Evolutionary conservation across 2,329 filamentous ascomycete species (phyloP).

Genomic region (Trichoderma sp.): DNA sequence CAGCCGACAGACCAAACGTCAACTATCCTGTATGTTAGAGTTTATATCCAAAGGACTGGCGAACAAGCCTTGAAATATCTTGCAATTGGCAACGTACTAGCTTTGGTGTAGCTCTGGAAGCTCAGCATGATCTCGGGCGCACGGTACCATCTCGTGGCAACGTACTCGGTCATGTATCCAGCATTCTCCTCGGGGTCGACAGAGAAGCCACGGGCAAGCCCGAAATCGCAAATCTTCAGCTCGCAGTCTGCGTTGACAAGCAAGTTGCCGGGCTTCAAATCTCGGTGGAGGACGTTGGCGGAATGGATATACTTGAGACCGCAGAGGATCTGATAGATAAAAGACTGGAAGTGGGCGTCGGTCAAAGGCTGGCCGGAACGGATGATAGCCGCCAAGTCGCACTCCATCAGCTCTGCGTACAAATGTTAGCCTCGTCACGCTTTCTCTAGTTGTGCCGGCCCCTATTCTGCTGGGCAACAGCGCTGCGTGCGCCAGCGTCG

Average conservation of each 20-base stretch:
- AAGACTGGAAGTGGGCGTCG: constrained; percentile 98
- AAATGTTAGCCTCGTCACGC: constrained; percentile 24
- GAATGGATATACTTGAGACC: constrained; percentile 99
- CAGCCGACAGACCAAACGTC: constrained; percentile 99
- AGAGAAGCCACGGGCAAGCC: constrained; percentile 92
- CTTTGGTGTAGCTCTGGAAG: constrained; percentile 99
- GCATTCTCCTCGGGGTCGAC: constrained; percentile 97
- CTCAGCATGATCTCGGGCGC: constrained; percentile 99
- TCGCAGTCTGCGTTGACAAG: constrained; percentile 99
- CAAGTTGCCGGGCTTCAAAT: constrained; percentile 94
- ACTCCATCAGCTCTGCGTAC: constrained; percentile 89
- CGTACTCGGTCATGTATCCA: constrained; percentile 99
- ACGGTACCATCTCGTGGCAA: constrained; percentile 92
- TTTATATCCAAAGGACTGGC: neutral
- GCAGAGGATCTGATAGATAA: constrained; percentile 99
- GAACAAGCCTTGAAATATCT: neutral
- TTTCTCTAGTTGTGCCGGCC: neutral
- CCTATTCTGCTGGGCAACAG: neutral
- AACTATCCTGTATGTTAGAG: constrained; percentile 53
- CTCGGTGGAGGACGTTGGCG: constrained; percentile 93
- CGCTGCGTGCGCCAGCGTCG: neutral
- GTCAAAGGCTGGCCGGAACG: constrained; percentile 94
- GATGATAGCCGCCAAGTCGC: constrained; percentile 96
- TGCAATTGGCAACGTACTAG: constrained; percentile 66
- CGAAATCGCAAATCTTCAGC: constrained; percentile 98